Evolutionary conservation across 2,329 filamentous ascomycete genomes (phyloP), one percentile per base, ranked within the genome.

Genomic region (Microcyclosporella mali): DNA sequence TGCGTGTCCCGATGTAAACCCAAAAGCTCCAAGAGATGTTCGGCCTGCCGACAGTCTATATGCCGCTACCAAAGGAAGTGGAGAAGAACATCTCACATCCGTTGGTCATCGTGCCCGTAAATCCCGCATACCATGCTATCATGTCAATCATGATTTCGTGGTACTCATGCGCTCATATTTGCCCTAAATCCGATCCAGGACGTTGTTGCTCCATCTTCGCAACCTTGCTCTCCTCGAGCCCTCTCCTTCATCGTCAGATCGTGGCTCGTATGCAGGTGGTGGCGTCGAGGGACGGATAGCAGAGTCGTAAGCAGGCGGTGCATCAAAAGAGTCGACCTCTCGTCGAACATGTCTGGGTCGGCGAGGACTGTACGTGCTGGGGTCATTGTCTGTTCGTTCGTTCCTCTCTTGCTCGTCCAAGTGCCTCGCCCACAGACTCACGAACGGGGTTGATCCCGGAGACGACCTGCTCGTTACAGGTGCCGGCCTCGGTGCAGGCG

Each of bases 261-360:
- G 42, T 10, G 58, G 56, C 42, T 57, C 56, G 29, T 62, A 62
- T 14, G 60, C 58, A 2, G 60, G 60, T 14, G 60, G 60, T 12
- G 60, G 58, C 15, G 57, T 55, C 8, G 51, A 45, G 1, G 55
- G 45, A 12, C 58, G 43, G 4, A 61, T 46, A 33, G 50, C 56
- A 33, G 41, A 56, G 16, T 57, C 50, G 36, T 63, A 63, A 3
- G 60, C 49, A 27, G 57, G 57, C n/a, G 57, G 57, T 27, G 55
- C 53, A 33, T 58, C 57, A 8, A 47, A 32, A 8, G 45, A 51
- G n/a, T 55, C 57, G 9, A 56, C 56, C 11, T 52, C 51, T 6
- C 57, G 43, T 14, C 57, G 41, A 8, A 46, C 38, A 42, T 59
- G 56, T 43, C 52, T 46, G 1, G 52, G 53, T 19, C 51, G 43